phyloP scores from a whole-genome alignment of 2,329 filamentous ascomycete genomes.

The Fusarium tanahbumbuense region DNA sequence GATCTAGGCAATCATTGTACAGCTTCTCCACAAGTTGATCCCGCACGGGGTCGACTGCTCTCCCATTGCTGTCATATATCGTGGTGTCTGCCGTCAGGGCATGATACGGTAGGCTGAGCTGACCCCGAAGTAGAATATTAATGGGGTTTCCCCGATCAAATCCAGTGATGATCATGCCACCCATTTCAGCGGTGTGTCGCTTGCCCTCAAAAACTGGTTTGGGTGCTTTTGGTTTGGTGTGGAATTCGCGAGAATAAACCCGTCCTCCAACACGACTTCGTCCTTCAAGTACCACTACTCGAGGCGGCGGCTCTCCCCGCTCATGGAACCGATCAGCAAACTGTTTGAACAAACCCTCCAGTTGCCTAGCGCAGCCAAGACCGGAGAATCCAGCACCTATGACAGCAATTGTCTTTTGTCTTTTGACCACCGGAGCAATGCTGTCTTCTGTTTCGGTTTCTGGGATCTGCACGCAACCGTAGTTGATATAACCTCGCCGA shows the following conservation, averaged over 20 bases:
- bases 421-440: conserved; percentile 53
- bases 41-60: conserved; percentile 78
- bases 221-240: conserved; percentile 66
- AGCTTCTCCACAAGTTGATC: conserved; percentile 90
- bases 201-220: conserved; percentile 66
- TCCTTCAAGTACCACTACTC: conserved; percentile 86
- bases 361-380: conserved; percentile 88
- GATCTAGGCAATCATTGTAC: conserved; percentile 94
- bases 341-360: conserved; percentile 87
- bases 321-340: conserved; percentile 76
- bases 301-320: conserved; percentile 74
- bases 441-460: conserved; percentile 57
- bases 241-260: conserved; percentile 83
- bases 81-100: conserved; percentile 82
- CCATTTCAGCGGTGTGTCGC: conserved; percentile 90
- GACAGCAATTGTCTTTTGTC: conserved; percentile 81
- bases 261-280: conserved; percentile 88
- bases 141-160: conserved; percentile 96
- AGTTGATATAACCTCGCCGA: conserved; percentile 94
- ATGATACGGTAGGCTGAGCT: conserved; percentile 89
- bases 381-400: conserved; percentile 96
- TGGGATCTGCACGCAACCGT: conserved; percentile 81
- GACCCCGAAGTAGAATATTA: conserved; percentile 89
- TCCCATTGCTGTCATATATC: conserved; percentile 86
- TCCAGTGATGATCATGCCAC: conserved; percentile 97